Conservation (phyloP, 2,329 filamentous ascomycete species). For the Trematosphaeria pertusa region DNA sequence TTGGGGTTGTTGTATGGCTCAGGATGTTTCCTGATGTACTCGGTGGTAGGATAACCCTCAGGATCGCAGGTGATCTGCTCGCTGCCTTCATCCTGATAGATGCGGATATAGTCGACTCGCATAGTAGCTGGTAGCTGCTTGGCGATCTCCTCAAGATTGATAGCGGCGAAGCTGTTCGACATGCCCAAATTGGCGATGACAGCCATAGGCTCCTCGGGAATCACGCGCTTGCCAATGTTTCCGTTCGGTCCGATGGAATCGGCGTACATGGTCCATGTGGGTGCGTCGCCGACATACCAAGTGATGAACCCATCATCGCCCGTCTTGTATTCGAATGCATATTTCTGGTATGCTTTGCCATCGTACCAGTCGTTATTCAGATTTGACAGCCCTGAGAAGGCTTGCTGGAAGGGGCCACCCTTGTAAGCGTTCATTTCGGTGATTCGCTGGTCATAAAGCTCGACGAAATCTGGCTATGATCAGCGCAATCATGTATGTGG, state of each 20-base stretch:
- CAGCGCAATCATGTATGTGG: too few species aligned
- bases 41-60: slow-evolving; percentile 68
- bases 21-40: slow-evolving; percentile 69
- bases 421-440: slow-evolving; percentile 62
- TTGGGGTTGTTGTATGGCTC: slow-evolving; percentile 70
- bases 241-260: slow-evolving; percentile 70
- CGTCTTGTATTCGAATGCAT: slow-evolving; percentile 62
- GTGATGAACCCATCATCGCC: slow-evolving; percentile 66
- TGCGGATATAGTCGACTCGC: slow-evolving; percentile 73
- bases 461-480: slow-evolving; percentile 61
- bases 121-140: slow-evolving; percentile 68
- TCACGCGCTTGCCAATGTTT: slow-evolving; percentile 70
- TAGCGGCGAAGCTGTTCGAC: slow-evolving; percentile 68
- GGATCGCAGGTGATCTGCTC: slow-evolving; percentile 72
- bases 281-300: slow-evolving; percentile 72
- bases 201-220: slow-evolving; percentile 72
- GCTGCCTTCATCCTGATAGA: slow-evolving; percentile 69
- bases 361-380: slow-evolving; percentile 67
- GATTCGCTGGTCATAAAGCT: slow-evolving; percentile 66
- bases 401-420: slow-evolving; percentile 64
- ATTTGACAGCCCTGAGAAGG: slow-evolving; percentile 60
- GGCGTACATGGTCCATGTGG: slow-evolving; percentile 69
- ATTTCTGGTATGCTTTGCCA: slow-evolving; percentile 61
- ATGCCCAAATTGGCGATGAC: slow-evolving; percentile 75
- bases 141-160: slow-evolving; percentile 65